Conservation (phyloP, 2,329 filamentous ascomycete genomes). For the Exophiala spinifera region DNA sequence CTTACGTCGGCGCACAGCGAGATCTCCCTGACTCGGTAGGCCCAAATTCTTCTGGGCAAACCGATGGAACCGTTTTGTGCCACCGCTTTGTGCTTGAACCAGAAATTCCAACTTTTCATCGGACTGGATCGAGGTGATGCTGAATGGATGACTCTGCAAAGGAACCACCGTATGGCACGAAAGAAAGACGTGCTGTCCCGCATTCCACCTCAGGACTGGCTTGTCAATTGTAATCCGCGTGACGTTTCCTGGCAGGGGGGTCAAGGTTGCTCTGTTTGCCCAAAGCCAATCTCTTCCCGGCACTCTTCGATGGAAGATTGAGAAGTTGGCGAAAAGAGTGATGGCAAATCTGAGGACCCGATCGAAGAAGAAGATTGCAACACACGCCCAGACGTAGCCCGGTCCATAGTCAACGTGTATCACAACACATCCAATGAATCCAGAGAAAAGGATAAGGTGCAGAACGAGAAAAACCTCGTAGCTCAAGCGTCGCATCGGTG, state of each 20-base stretch:
- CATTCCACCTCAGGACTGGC: slow-evolving; percentile 56
- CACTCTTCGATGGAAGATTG: slow-evolving; percentile 12
- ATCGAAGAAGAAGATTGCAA: slow-evolving; percentile 24
- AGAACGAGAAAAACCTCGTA: slow-evolving; percentile 57
- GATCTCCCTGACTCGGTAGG: slow-evolving; percentile 28
- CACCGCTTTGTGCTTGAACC: slow-evolving; percentile 48
- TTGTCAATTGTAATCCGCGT: slow-evolving; percentile 57
- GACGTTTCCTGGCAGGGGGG: slow-evolving; percentile 52
- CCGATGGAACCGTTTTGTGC: slow-evolving; percentile 20
- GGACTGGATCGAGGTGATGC: slow-evolving; percentile 55
- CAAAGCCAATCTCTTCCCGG: slow-evolving; percentile 33
- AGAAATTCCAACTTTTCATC: slow-evolving; percentile 57
- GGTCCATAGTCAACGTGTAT: slow-evolving; percentile 22
- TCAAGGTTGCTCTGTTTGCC: slow-evolving; percentile 45
- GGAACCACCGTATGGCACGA: slow-evolving; percentile 56
- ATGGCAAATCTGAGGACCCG: slow-evolving; percentile 14
- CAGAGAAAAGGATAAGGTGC: slow-evolving; percentile 51
- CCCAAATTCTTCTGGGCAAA: slow-evolving; percentile 48
- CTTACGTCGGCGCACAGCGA: slow-evolving; percentile 2
- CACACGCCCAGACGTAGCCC: slow-evolving; percentile 21
- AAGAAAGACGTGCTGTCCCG: slow-evolving; percentile 63
- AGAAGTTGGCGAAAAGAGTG: slow-evolving; percentile 15
- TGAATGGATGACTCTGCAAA: slow-evolving; percentile 64
- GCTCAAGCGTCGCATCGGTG: slow-evolving; percentile 47
- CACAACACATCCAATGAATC: slow-evolving; percentile 46